Percentiles rank a stretch among this genome's conserved stretches.
These are phyloP conservation scores for Leccinum rimulosum DNA, from an alignment of 768 basidiomycete genomes.

Conservation along the genomic window DNA sequence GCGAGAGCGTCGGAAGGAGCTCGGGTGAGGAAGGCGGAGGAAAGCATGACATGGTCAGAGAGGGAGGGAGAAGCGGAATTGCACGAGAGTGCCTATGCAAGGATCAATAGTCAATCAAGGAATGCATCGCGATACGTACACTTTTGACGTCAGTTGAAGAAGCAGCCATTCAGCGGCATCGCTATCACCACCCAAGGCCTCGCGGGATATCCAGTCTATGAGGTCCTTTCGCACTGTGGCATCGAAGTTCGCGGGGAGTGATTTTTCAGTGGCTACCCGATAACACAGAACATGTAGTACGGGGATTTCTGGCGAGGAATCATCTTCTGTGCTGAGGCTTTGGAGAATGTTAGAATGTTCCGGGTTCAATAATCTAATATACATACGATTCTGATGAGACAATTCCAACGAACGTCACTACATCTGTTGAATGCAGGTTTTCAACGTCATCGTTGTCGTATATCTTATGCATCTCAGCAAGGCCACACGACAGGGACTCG, in stretches of 20 bases:
- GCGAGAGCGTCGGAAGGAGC: conserved; percentile 46
- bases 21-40: conserved; percentile 40
- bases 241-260: conserved; percentile 8
- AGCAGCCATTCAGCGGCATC: conserved; percentile 76
- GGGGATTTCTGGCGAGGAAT: conserved; percentile 43
- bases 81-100: conserved; percentile 58
- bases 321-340: conserved; percentile 40
- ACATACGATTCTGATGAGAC: conserved; percentile 63
- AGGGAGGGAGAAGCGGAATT: conserved; percentile 64
- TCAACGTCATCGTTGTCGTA: conserved; percentile 50
- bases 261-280: conserved; percentile 2
- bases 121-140: conserved; percentile 45
- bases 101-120: conserved; percentile 1
- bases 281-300: conserved; percentile 69
- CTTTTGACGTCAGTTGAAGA: conserved; percentile 53
- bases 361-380: neutral
- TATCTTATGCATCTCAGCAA: conserved; percentile 40
- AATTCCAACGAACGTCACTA: conserved; percentile 74
- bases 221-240: conserved; percentile 47
- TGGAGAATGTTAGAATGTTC: conserved; percentile 20
- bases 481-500: neutral
- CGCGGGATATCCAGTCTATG: conserved; percentile 69
- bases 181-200: conserved; percentile 65
- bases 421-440: conserved; percentile 55
- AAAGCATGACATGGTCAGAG: conserved; percentile 62